phyloP scores from a whole-genome alignment of 106 monocot genomes.

The Allium fistulosum region DNA sequence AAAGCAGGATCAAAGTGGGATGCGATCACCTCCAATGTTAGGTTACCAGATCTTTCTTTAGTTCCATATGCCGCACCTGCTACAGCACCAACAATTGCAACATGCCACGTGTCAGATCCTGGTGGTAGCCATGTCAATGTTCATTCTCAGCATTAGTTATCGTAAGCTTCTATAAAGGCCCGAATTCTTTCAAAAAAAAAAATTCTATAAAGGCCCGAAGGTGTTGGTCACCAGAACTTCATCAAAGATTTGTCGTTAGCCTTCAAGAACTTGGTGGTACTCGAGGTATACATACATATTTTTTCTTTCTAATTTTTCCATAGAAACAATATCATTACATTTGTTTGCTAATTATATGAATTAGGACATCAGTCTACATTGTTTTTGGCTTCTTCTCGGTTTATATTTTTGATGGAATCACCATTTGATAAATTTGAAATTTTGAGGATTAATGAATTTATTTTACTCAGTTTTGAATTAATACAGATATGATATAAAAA shows the following conservation, averaged over 20 bases:
- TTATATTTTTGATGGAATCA: no score
- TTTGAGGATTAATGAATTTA: no score
- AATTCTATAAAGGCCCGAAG: no score
- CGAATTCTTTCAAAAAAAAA: no score
- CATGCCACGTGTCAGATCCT: slow-evolving; percentile 7
- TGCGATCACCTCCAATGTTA: slow-evolving; percentile 8
- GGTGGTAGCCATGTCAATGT: slow-evolving; percentile 1
- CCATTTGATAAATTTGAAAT: no score
- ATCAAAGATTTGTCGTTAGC: slow-evolving; percentile 62
- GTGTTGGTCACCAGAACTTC: slow-evolving; percentile 99
- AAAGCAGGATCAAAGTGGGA: slow-evolving; percentile 38
- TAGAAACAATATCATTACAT: no score
- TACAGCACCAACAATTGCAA: slow-evolving; percentile 1
- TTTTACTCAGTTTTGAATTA: no score
- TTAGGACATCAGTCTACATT: no score
- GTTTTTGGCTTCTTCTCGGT: no score
- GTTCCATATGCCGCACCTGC: slow-evolving; percentile 6
- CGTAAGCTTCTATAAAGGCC: slow-evolving; percentile 49
- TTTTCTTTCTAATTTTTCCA: no score
- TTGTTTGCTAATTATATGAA: no score
- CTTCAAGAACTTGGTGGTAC: slow-evolving; percentile 84
- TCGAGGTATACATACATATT: slow-evolving; percentile 35
- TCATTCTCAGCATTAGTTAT: slow-evolving; percentile 10
- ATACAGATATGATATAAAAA: no score
- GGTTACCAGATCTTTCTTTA: slow-evolving; percentile 39